phyloP scores from a whole-genome alignment of 2,329 filamentous ascomycete genomes.

The Aspergillus fructus region DNA sequence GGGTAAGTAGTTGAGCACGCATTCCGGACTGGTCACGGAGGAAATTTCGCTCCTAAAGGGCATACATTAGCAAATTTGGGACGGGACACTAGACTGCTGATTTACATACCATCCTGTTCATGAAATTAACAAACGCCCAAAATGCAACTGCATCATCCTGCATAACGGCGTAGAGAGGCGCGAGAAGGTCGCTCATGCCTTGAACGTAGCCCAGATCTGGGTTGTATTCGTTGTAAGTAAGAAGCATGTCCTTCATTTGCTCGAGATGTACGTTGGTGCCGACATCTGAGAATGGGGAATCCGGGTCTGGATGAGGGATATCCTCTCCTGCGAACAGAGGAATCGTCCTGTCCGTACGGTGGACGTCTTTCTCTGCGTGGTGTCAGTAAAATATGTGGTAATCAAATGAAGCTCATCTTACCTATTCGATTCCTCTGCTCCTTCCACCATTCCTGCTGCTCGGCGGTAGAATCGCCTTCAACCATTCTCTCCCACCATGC shows the following conservation, averaged over 20 bases:
- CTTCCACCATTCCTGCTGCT: slow-evolving; percentile 93
- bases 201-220: slow-evolving; percentile 94
- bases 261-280: slow-evolving; percentile 97
- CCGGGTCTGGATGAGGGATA: slow-evolving; percentile 91
- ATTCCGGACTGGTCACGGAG: slow-evolving; percentile 94
- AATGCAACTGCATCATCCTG: slow-evolving; percentile 97
- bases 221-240: slow-evolving; percentile 99
- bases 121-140: slow-evolving; percentile 94
- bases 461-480: slow-evolving; percentile 74
- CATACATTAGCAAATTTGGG: slow-evolving; percentile 5
- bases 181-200: slow-evolving; percentile 95
- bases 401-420: slow-evolving; percentile 48
- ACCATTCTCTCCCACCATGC: slow-evolving; percentile 94
- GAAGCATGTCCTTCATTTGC: slow-evolving; percentile 98
- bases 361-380: slow-evolving; percentile 88
- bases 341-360: slow-evolving; percentile 91
- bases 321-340: slow-evolving; percentile 96
- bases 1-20: slow-evolving; percentile 82
- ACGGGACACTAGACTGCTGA: neutral
- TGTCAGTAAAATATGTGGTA: neutral
- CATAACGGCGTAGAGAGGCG: slow-evolving; percentile 93
- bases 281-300: slow-evolving; percentile 86
- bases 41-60: slow-evolving; percentile 76
- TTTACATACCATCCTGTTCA: slow-evolving; percentile 76
- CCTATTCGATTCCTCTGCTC: slow-evolving; percentile 92